Conservation (phyloP, 805 yeast genomes). For the Sugiyamaella floridensis region DNA sequence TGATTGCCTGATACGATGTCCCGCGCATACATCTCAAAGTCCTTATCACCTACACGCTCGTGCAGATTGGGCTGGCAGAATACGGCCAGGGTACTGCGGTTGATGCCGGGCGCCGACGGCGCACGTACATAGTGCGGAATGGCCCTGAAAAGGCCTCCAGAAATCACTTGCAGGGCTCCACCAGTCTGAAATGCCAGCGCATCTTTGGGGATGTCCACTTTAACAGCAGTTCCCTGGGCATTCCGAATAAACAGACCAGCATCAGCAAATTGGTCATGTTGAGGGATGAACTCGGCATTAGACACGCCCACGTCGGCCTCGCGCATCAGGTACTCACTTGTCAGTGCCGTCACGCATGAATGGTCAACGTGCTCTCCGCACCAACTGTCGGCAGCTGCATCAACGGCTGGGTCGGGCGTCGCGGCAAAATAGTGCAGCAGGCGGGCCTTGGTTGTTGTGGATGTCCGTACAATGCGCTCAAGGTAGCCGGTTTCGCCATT, state of each 20-base stretch:
- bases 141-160: conserved; percentile 45
- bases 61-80: conserved; percentile 55
- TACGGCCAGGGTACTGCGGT: conserved; percentile 53
- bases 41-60: conserved; percentile 38
- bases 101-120: conserved; percentile 26
- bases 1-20: conserved; percentile 39
- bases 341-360: conserved; percentile 52
- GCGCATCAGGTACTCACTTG: conserved; percentile 46
- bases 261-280: conserved; percentile 23
- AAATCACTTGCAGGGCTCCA: conserved; percentile 45
- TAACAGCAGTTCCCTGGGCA: conserved; percentile 39
- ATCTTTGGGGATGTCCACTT: conserved; percentile 48
- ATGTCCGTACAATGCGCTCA: conserved; percentile 39
- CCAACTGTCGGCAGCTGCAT: conserved; percentile 38
- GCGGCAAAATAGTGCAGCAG: conserved; percentile 48
- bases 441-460: conserved; percentile 53
- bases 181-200: conserved; percentile 60
- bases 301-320: conserved; percentile 25
- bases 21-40: conserved; percentile 44
- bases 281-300: conserved; percentile 1
- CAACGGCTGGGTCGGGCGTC: conserved; percentile 6
- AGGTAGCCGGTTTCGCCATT: conserved; percentile 31
- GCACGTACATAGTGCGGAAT: conserved; percentile 50
- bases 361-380: conserved; percentile 60
- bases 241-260: conserved; percentile 47